Evolutionary conservation across 1,284 basidiomycete genomes (phyloP).

Genomic region (Moesziomyces sp.): DNA sequence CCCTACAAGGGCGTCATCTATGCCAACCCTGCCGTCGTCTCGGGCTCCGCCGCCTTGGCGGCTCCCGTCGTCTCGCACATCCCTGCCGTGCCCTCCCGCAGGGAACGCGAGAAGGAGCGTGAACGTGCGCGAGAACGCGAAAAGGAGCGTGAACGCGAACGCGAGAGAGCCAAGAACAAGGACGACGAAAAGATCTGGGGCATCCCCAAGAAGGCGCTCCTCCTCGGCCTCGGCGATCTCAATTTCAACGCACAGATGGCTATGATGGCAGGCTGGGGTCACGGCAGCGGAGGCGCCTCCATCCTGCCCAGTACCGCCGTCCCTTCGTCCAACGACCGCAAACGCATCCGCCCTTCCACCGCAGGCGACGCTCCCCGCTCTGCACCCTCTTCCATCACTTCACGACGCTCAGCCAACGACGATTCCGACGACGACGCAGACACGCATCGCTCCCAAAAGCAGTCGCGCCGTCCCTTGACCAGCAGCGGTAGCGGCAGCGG

Average conservation of each 20-base stretch:
- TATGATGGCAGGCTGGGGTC: constrained; percentile 62
- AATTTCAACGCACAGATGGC: constrained; percentile 63
- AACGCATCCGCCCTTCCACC: constrained; percentile 21
- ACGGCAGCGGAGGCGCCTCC: constrained; percentile 49
- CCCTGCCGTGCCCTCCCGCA: constrained; percentile 46
- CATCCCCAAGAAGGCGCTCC: constrained; percentile 61
- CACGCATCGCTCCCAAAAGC: not conserved
- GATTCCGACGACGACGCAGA: constrained; percentile 15
- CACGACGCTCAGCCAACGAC: constrained; percentile 12
- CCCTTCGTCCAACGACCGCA: constrained; percentile 21
- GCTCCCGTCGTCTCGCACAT: constrained; percentile 52
- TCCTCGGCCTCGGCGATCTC: constrained; percentile 57
- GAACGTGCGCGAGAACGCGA: constrained; percentile 46
- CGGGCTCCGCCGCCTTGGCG: constrained; percentile 4
- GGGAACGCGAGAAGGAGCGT: constrained; percentile 45
- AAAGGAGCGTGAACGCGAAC: constrained; percentile 43
- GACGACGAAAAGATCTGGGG: constrained; percentile 61
- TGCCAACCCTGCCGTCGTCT: constrained; percentile 11
- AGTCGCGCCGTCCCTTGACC: constrained; percentile 2
- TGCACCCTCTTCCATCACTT: constrained; percentile 12
- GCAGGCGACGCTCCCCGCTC: constrained; percentile 16
- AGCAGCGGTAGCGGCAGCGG: constrained; percentile 1
- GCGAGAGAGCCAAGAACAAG: constrained; percentile 37
- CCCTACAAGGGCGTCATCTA: constrained; percentile 41
- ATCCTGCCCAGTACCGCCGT: constrained; percentile 25